Conservation (phyloP, 495 filamentous ascomycete species). For the Lasiosphaeria miniovina region DNA sequence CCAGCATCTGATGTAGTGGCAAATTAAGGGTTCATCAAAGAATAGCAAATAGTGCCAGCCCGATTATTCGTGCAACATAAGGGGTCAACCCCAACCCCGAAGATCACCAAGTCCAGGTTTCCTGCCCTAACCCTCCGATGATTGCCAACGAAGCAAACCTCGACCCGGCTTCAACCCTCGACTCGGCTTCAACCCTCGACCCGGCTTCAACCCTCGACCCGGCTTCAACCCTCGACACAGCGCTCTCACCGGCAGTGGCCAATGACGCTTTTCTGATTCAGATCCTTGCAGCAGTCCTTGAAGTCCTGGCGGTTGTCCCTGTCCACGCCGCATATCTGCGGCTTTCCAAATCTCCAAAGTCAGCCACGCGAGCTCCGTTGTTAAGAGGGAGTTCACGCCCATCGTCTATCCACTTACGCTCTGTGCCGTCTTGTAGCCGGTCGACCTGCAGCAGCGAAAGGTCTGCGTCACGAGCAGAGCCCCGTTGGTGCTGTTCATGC, state of each 20-base stretch:
- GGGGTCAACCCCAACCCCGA: too few relatives aligned
- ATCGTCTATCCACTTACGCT: constrained; percentile 15
- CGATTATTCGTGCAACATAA: too few relatives aligned
- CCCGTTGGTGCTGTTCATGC: constrained; percentile 31
- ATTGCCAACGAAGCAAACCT: too few relatives aligned
- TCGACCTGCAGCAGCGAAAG: constrained; percentile 16
- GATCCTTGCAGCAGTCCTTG: constrained; percentile 34
- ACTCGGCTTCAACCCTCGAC: background rate
- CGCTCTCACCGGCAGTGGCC: constrained; percentile 30
- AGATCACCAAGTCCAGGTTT: too few relatives aligned
- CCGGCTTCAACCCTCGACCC: too few relatives aligned
- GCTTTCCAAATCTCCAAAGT: background rate
- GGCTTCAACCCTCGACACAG: background rate
- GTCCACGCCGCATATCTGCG: constrained; percentile 32
- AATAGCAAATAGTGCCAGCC: too few relatives aligned
- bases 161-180: background rate
- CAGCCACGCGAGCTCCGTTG: too few relatives aligned
- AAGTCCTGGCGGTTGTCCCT: constrained; percentile 23
- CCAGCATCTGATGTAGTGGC: too few relatives aligned
- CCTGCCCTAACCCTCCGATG: too few relatives aligned
- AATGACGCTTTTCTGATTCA: constrained; percentile 34
- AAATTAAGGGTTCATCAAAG: too few relatives aligned
- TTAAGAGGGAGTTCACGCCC: background rate
- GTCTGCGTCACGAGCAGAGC: constrained; percentile 25
- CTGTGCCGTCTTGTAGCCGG: constrained; percentile 25